Percentiles rank a stretch among this genome's conserved stretches.
phyloP scores from a whole-genome alignment of 1,139 yeast species.

The Candida albicans region DNA sequence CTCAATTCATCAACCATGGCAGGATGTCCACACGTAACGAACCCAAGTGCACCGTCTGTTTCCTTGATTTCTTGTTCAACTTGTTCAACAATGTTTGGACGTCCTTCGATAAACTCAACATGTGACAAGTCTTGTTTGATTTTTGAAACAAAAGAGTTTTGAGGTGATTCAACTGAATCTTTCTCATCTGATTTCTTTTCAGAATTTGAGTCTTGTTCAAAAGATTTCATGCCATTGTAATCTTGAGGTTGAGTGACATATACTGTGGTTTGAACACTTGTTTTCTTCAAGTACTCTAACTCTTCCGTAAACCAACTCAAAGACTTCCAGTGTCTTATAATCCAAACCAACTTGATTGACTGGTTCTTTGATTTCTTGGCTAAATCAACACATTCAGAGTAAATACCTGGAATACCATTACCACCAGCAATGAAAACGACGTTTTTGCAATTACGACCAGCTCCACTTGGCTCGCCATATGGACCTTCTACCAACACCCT shows the following conservation, averaged over 20 bases:
- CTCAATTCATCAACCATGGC: conserved; percentile 50
- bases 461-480: conserved; percentile 33
- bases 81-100: conserved; percentile 28
- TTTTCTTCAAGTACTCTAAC: conserved; percentile 24
- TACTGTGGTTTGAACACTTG: conserved; percentile 27
- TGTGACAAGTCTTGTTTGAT: conserved; percentile 18
- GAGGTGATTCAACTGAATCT: conserved; percentile 4
- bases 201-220: conserved; percentile 5
- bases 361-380: conserved; percentile 28
- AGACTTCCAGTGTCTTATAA: conserved; percentile 43
- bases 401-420: conserved; percentile 44
- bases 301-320: conserved; percentile 38
- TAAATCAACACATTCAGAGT: conserved; percentile 36
- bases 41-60: conserved; percentile 41
- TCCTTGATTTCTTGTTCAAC: conserved; percentile 28
- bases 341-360: conserved; percentile 35
- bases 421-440: conserved; percentile 41
- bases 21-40: conserved; percentile 51
- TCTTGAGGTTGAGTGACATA: conserved; percentile 31
- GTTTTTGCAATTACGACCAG: conserved; percentile 29
- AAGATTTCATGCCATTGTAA: conserved; percentile 9
- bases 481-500: conserved; percentile 40
- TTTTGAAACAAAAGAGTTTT: conserved; percentile 8
- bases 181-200: conserved; percentile 6
- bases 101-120: conserved; percentile 28